Conservation (phyloP, 441 rosid species). For the Viola pubescens region DNA sequence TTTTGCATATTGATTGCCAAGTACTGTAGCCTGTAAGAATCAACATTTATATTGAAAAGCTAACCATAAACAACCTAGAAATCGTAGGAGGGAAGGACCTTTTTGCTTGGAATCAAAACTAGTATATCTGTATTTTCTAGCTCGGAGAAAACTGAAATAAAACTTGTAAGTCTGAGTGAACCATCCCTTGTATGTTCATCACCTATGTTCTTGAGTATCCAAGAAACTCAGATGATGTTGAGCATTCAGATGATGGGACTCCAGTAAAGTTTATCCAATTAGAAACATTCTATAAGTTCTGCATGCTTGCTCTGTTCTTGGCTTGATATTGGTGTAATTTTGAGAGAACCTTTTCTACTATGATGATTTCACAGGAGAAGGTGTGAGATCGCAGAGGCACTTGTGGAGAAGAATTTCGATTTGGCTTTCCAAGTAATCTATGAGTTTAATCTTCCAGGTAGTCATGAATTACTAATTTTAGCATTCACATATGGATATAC, state of each 20-base stretch:
- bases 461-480: background rate
- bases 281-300: background rate
- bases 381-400: conserved; percentile 78
- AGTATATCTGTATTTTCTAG: too few relatives aligned
- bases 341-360: conserved; percentile 9
- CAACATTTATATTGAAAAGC: too few relatives aligned
- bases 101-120: too few relatives aligned
- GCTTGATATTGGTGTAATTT: background rate
- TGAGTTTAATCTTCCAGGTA: conserved; percentile 90
- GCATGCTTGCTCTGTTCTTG: background rate
- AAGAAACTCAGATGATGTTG: background rate
- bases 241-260: background rate
- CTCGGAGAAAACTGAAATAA: too few relatives aligned
- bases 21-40: too few relatives aligned
- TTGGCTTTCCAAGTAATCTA: conserved; percentile 89
- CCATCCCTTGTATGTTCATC: background rate
- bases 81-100: too few relatives aligned
- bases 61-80: too few relatives aligned
- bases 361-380: conserved; percentile 67
- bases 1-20: too few relatives aligned
- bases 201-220: background rate
- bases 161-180: too few relatives aligned
- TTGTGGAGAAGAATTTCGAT: conserved; percentile 89
- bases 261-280: background rate
- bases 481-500: too few relatives aligned